Percentiles rank a stretch among this genome's conserved stretches.
phyloP scores from a whole-genome alignment of 805 yeast species.

The Kockiozyma suomiensis region DNA sequence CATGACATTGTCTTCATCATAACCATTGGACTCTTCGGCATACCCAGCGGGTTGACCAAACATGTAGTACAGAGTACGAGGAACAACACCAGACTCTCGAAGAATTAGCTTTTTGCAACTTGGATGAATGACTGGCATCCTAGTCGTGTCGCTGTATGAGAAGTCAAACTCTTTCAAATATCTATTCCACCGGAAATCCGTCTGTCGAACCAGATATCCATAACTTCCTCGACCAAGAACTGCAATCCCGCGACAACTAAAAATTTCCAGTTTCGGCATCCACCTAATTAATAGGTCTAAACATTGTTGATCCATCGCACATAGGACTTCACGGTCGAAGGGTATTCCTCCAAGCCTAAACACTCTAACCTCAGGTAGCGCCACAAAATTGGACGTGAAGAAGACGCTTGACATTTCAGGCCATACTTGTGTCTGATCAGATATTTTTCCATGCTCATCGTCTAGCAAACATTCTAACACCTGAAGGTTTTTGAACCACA shows the following conservation, averaged over 20 bases:
- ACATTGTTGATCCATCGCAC: slow-evolving; percentile 28
- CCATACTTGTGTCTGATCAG: slow-evolving; percentile 19
- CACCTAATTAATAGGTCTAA: slow-evolving; percentile 20
- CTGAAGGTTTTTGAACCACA: slow-evolving; percentile 16
- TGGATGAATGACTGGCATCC: slow-evolving; percentile 22
- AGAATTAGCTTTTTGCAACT: slow-evolving; percentile 1
- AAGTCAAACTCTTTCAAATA: slow-evolving; percentile 12
- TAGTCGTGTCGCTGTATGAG: slow-evolving; percentile 8
- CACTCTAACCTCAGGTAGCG: slow-evolving; percentile 15
- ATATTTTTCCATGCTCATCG: not conserved
- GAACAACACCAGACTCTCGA: slow-evolving; percentile 11
- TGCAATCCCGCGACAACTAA: slow-evolving; percentile 19
- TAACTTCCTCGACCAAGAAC: slow-evolving; percentile 26
- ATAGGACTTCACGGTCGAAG: not conserved
- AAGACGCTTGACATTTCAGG: slow-evolving; percentile 21
- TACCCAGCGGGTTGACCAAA: slow-evolving; percentile 10
- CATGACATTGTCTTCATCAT: slow-evolving; percentile 7
- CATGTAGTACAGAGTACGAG: slow-evolving; percentile 5
- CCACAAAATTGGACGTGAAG: slow-evolving; percentile 2
- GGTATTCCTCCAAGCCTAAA: slow-evolving; percentile 17
- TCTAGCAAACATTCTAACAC: slow-evolving; percentile 9
- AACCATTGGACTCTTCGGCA: slow-evolving; percentile 8
- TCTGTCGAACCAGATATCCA: slow-evolving; percentile 18
- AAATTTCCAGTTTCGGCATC: slow-evolving; percentile 25
- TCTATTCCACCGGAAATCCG: slow-evolving; percentile 11